phyloP scores from a whole-genome alignment of 2,329 filamentous ascomycete genomes.

The Colletotrichum sp. region DNA sequence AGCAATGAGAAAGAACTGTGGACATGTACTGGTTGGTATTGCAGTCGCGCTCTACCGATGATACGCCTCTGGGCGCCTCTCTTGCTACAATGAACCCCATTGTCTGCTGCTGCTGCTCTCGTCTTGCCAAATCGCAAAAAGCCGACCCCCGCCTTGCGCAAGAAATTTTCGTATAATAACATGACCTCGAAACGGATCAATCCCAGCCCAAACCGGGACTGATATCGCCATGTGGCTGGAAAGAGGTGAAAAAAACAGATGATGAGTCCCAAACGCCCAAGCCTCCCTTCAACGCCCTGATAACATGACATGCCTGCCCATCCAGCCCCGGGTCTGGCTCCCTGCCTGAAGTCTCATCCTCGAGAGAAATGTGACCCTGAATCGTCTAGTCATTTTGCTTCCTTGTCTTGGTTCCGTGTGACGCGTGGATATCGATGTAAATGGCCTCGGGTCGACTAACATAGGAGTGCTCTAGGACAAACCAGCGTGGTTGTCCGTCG shows the following conservation, averaged over 20 bases:
- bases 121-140: not conserved
- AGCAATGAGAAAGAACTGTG: not conserved
- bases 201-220: not conserved
- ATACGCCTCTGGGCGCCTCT: not conserved
- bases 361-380: not conserved
- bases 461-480: not conserved
- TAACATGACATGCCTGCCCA: constrained; percentile 6
- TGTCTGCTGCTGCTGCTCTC: not conserved
- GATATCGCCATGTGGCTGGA: not conserved
- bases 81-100: not conserved
- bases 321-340: not conserved
- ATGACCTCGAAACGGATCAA: not conserved
- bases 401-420: not conserved
- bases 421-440: not conserved
- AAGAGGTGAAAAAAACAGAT: not conserved
- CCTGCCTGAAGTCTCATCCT: not conserved
- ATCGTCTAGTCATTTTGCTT: not conserved
- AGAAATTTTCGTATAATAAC: not conserved
- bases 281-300: constrained; percentile 13
- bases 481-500: not conserved
- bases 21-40: not conserved
- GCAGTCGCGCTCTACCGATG: not conserved
- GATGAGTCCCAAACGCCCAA: constrained; percentile 12
- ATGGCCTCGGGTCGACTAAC: not conserved
- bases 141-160: not conserved